Conservation (phyloP, 352 stramenopile genomes). For the Saprolegnia diclina region DNA sequence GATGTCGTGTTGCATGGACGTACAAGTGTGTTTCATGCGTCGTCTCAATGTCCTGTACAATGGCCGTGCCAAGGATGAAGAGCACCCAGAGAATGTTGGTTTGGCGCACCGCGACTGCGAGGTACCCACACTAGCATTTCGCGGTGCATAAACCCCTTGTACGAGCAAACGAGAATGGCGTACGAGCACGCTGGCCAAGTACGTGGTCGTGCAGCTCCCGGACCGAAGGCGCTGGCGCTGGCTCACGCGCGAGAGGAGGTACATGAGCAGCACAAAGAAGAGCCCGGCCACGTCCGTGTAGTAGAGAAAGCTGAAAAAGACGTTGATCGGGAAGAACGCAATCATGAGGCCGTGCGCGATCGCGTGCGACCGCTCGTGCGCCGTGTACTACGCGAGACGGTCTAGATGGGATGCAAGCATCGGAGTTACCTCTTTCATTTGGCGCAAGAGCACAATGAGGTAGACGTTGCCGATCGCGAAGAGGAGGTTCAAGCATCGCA, state of each 20-base stretch:
- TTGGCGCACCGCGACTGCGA: constrained; percentile 82
- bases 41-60: constrained; percentile 65
- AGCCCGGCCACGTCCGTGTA: constrained; percentile 85
- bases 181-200: constrained; percentile 59
- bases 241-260: constrained; percentile 50
- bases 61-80: constrained; percentile 71
- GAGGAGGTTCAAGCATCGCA: constrained; percentile 75
- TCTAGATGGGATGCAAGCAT: neutral
- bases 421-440: constrained; percentile 34
- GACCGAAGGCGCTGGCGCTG: constrained; percentile 38
- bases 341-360: constrained; percentile 66
- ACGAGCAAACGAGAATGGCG: constrained; percentile 12
- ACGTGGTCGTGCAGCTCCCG: constrained; percentile 32
- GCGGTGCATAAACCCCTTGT: constrained; percentile 4
- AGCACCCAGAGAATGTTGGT: constrained; percentile 89
- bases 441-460: constrained; percentile 47
- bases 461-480: constrained; percentile 59
- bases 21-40: constrained; percentile 64
- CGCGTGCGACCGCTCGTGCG: constrained; percentile 29
- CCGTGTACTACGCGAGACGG: constrained; percentile 11
- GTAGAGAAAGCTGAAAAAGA: constrained; percentile 87
- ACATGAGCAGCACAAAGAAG: constrained; percentile 87
- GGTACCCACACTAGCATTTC: constrained; percentile 46
- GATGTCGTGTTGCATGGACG: neutral
- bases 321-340: constrained; percentile 68